Evolutionary conservation across 75 land plant genomes (phyloP).

Genomic region (Selaginella tamariscina): DNA sequence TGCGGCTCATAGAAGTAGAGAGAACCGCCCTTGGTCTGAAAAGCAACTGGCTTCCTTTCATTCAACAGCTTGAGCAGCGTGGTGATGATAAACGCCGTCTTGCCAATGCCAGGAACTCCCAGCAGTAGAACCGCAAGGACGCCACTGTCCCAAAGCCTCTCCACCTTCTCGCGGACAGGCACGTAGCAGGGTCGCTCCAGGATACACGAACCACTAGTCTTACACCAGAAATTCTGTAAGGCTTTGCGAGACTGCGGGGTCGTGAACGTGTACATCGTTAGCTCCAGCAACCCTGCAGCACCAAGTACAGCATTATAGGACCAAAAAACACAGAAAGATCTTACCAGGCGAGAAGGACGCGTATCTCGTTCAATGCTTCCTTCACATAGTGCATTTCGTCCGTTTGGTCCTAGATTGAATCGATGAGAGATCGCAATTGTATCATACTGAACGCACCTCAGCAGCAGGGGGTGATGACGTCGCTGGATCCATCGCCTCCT

Average conservation of each 20-base stretch:
- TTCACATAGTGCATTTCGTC: slow-evolving; percentile 3
- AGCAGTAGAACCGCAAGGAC: slow-evolving; percentile 3
- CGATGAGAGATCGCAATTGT: slow-evolving; percentile 1
- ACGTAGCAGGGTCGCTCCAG: slow-evolving; percentile 4
- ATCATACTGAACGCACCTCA: slow-evolving; percentile 3
- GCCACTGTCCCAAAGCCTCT: slow-evolving; percentile 4
- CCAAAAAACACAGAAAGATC: not conserved
- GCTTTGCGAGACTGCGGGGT: slow-evolving; percentile 2
- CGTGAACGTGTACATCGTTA: slow-evolving; percentile 1
- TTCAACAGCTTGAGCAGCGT: slow-evolving; percentile 3
- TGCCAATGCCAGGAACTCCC: slow-evolving; percentile 2
- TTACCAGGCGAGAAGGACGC: not conserved
- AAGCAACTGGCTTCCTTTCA: slow-evolving; percentile 3
- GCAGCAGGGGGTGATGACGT: slow-evolving; percentile 4
- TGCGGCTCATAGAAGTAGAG: slow-evolving; percentile 3
- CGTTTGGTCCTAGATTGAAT: slow-evolving; percentile 3
- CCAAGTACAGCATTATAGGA: not conserved
- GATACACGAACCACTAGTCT: slow-evolving; percentile 3
- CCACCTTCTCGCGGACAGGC: slow-evolving; percentile 2
- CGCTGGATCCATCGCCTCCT: slow-evolving; percentile 4
- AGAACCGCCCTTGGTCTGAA: slow-evolving; percentile 3
- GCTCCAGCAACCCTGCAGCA: slow-evolving; percentile 4
- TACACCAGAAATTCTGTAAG: slow-evolving; percentile 2
- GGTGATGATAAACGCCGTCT: slow-evolving; percentile 1
- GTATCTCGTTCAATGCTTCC: slow-evolving; percentile 3